Evolutionary conservation across 164 flowering plant genomes (phyloP).

Genomic region (Sedum album): DNA sequence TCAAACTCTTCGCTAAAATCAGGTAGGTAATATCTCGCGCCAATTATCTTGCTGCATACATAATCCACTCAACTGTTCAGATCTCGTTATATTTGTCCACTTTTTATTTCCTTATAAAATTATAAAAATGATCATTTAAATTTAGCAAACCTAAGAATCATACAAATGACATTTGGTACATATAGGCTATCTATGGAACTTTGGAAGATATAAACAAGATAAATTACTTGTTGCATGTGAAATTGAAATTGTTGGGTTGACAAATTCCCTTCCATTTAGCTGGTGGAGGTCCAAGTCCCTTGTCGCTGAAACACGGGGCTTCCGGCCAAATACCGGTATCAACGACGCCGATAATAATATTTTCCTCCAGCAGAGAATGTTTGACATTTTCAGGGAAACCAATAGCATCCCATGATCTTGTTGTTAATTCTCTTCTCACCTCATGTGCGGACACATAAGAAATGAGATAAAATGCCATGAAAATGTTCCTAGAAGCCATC

Average conservation of each 20-base stretch:
- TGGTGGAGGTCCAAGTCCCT: slow-evolving; percentile 26
- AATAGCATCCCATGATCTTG: slow-evolving; percentile 12
- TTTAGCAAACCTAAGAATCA: not conserved
- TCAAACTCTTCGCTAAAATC: not conserved
- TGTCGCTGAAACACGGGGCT: slow-evolving; percentile 18
- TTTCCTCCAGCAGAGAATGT: not conserved
- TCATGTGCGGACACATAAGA: not conserved
- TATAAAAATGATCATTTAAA: not conserved
- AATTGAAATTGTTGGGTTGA: slow-evolving; percentile 17
- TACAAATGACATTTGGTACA: too few species aligned
- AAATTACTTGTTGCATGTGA: slow-evolving; percentile 30
- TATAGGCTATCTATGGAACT: too few species aligned
- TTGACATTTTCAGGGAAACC: not conserved
- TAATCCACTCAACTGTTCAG: too few species aligned
- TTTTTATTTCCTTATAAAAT: too few species aligned
- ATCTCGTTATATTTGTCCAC: too few species aligned
- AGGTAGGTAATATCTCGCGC: not conserved
- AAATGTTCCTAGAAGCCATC: not conserved
- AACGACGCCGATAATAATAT: slow-evolving; percentile 19
- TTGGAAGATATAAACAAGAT: not conserved
- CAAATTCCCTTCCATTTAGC: slow-evolving; percentile 29
- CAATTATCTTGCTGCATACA: slow-evolving; percentile 1
- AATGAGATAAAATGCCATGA: not conserved
- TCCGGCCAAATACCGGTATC: slow-evolving; percentile 30
- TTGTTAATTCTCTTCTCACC: slow-evolving; percentile 8